Evolutionary conservation across 805 yeast species (phyloP).

Genomic region (Candida piceae): DNA sequence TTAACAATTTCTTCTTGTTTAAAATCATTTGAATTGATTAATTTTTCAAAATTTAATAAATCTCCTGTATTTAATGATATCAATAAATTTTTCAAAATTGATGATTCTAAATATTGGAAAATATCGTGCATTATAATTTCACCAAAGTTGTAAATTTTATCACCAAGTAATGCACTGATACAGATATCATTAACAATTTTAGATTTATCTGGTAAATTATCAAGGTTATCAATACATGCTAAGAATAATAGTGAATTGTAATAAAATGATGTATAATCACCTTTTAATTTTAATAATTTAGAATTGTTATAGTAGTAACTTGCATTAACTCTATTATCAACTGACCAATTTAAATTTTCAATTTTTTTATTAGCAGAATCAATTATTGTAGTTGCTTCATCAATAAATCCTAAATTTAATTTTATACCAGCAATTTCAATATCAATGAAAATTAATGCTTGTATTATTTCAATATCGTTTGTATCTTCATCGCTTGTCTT

Average conservation of each 20-base stretch:
- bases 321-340: conserved; percentile 66
- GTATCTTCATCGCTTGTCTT: conserved; percentile 26
- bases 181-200: conserved; percentile 66
- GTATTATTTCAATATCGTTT: conserved; percentile 29
- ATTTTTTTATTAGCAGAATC: conserved; percentile 55
- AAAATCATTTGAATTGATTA: conserved; percentile 14
- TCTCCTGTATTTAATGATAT: conserved; percentile 75
- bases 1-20: conserved; percentile 36
- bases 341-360: conserved; percentile 45
- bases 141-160: conserved; percentile 90
- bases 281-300: conserved; percentile 64
- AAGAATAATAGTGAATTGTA: conserved; percentile 75
- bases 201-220: conserved; percentile 35
- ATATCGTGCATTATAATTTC: conserved; percentile 90
- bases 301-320: conserved; percentile 80
- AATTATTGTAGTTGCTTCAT: conserved; percentile 62
- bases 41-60: conserved; percentile 55
- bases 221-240: conserved; percentile 58
- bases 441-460: conserved; percentile 55
- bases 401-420: conserved; percentile 45
- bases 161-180: conserved; percentile 85
- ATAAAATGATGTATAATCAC: conserved; percentile 79
- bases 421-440: conserved; percentile 73
- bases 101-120: conserved; percentile 40
- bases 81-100: conserved; percentile 71